Base-by-base conservation (phyloP, 1,284 basidiomycete genomes). In the Heterobasidion parviporum region DNA sequence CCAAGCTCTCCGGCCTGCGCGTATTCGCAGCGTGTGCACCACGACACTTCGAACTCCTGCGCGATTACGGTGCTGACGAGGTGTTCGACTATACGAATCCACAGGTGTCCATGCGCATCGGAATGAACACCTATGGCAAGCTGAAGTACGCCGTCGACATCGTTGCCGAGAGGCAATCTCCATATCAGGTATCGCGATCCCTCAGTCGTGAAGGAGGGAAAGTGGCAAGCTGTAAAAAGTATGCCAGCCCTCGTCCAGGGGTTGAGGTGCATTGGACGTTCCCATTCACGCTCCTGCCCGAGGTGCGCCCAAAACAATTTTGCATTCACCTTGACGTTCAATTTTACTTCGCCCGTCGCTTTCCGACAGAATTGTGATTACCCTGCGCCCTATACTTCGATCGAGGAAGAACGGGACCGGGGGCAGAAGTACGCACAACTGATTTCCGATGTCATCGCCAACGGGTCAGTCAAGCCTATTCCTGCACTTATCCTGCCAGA, bases 21-120 rank as follows among this genome's bases (percentile, higher is more conserved):
- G 71, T 76, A 33, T 62, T 76, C 32, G 67, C 72, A 6, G 72
- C 74, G 6, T 67, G 72, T 8, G 74, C 74, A 5, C 63, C 68
- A 3, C 61, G 62, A 49, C 70, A 73, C 58, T 64, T 65, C 38
- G 65, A 62, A 5, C 64, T 68, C 43, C 57, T 74, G 52, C 64
- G 62, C 50, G 59, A 61, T 2, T 61, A 71, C 8, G 73, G 76
- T 2, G 75, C 75, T 5, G 68, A 70, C 15, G 69, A 66, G 10
- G 69, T 72, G 5, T 69, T 76, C 57, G 68, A 75, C 59, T 69
- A 72, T 53, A 55, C 61, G 9, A 67, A 71, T 57, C 60, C 67
- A n/a, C 52, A 60, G 16, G 62, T 62, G 1, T 52, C 60, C 16
- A 58, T 58, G 51, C 64, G 63, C 54, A 66, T 69, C 54, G 56